Percentiles rank a stretch among this genome's conserved stretches.
Evolutionary conservation across 2,329 filamentous ascomycete species (phyloP).

Genomic region (Pseudogymnoascus pannorum): DNA sequence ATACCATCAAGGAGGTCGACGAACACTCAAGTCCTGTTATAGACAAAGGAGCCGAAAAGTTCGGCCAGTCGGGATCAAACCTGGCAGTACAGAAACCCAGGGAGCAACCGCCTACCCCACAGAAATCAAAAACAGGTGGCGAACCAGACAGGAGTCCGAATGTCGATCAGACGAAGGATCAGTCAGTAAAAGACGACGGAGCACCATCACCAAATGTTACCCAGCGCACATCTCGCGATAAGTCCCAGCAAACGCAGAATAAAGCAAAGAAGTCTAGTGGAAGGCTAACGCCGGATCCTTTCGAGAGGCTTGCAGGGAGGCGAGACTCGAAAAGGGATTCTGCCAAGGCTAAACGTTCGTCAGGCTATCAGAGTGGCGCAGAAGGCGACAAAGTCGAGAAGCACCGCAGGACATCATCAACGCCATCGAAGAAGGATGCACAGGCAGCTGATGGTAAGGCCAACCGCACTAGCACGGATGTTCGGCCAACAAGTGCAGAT

Average conservation of each 20-base stretch:
- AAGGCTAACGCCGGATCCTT: constrained; percentile 39
- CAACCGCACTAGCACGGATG: constrained; percentile 44
- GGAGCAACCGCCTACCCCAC: background rate
- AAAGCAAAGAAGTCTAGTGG: constrained; percentile 39
- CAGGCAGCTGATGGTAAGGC: constrained; percentile 30
- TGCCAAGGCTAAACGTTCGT: background rate
- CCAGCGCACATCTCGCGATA: constrained; percentile 43
- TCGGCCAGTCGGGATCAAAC: background rate
- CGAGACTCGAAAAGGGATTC: constrained; percentile 1
- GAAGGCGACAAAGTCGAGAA: background rate
- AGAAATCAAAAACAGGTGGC: background rate
- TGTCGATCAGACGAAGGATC: background rate
- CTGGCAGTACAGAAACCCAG: background rate
- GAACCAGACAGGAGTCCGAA: background rate
- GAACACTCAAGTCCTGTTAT: constrained; percentile 12
- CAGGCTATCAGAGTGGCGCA: constrained; percentile 3
- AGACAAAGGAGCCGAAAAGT: background rate
- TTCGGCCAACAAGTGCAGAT: constrained; percentile 71
- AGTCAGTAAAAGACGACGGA: constrained; percentile 45
- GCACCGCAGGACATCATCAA: background rate
- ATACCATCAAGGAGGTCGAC: constrained; percentile 20
- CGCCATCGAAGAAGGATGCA: background rate
- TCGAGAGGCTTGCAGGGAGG: constrained; percentile 28
- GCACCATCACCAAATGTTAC: constrained; percentile 64
- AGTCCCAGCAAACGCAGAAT: constrained; percentile 19